A percentile compares a stretch with the other conserved stretches of the same genome.
phyloP scores from a whole-genome alignment of 2,329 filamentous ascomycete genomes.

The Ophiostoma novo-ulmi region DNA sequence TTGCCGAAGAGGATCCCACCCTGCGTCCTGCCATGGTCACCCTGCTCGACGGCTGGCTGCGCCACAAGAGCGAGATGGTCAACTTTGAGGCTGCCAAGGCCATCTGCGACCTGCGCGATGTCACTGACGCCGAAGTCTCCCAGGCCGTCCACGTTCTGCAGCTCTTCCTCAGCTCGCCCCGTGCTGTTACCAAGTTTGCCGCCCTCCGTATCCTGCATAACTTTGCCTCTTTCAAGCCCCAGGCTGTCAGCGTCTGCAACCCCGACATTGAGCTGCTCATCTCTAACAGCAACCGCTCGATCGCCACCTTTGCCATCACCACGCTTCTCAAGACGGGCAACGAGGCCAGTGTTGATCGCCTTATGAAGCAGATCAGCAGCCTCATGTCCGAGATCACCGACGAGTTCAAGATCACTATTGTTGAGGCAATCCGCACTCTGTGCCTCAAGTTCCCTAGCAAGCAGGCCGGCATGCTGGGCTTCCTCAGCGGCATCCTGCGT shows the following conservation, averaged over 20 bases:
- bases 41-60: constrained; percentile 90
- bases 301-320: constrained; percentile 96
- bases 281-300: constrained; percentile 93
- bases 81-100: constrained; percentile 99
- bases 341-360: constrained; percentile 88
- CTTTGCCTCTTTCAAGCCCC: constrained; percentile 94
- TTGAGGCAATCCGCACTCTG: constrained; percentile 92
- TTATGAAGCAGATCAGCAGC: constrained; percentile 97
- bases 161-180: constrained; percentile 91
- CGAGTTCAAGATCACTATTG: constrained; percentile 99
- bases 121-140: constrained; percentile 83
- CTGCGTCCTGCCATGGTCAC: constrained; percentile 95
- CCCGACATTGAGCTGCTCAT: constrained; percentile 96
- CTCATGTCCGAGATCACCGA: constrained; percentile 99
- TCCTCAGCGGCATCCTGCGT: constrained; percentile 91
- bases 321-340: constrained; percentile 98
- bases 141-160: constrained; percentile 94
- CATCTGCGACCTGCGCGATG: constrained; percentile 89
- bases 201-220: constrained; percentile 94
- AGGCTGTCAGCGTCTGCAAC: constrained; percentile 88
- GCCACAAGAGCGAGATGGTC: constrained; percentile 99
- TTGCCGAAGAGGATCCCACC: constrained; percentile 86
- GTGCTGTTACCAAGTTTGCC: constrained; percentile 94
- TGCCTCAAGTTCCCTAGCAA: constrained; percentile 98
- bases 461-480: constrained; percentile 94